Evolutionary conservation across 768 basidiomycete genomes (phyloP), one percentile per base, ranked within the genome.

Genomic region (Boletus tylopilopsis): DNA sequence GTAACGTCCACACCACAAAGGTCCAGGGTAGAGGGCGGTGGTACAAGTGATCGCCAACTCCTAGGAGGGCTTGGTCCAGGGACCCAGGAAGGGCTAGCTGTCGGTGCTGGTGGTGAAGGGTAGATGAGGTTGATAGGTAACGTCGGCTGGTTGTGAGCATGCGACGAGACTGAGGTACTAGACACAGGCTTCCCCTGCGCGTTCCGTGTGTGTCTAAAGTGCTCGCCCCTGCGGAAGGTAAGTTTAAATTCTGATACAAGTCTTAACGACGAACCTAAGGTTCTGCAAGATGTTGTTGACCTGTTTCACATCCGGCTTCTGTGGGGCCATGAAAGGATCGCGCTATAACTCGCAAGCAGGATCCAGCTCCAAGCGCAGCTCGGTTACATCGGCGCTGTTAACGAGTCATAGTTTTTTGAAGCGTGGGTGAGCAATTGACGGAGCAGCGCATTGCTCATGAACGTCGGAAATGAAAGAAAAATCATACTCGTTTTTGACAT

Each of bases 141-240:
- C 3, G 76, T 75, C 12, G 77, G 77, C 27, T 71, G 62, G 58
- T 73, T 76, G 53, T 73, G 62, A 38, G 56, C 47, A 48, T 55
- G 54, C 22, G 51, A 51, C 52, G 51, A 63, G 51, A 50, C 62
- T 19, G 54, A 48, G 41, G 44, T 34, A 48, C 42, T 54, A 7
- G 56, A 56, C 16, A 32, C 55, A 6, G 57, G 53, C 23, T 58
- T 61, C 24, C 66, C 59, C 47, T 61, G 73, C 6, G 77, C 54
- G 60, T 89, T 89, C 50, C 80, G 82, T 30, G 69, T 57, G 53
- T 78, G 87, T 45, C 85, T 75, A 50, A 83, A 87, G 36, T 88
- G 82, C 62, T 90, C 87, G 10, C 84, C 86, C 61, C 86, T 88
- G 50, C 4, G 25, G 35, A 42, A 4, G 30, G 12, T 19, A 21